phyloP scores from a whole-genome alignment of 1,284 basidiomycete genomes.

The Grifola frondosa region DNA sequence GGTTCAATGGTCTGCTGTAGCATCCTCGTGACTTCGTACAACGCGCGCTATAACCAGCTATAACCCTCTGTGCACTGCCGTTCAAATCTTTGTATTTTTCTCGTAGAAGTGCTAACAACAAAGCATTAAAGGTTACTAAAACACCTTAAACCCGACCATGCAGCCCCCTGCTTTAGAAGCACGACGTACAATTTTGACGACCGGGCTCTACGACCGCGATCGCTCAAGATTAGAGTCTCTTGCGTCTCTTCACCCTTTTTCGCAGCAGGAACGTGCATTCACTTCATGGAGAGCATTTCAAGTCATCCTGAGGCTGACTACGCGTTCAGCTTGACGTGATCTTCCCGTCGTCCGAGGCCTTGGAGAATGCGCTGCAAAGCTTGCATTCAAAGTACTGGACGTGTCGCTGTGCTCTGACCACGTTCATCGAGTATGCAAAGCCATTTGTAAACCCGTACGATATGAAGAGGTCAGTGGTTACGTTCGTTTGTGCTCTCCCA shows the following conservation, averaged over 20 bases:
- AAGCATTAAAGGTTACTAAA: too few relatives aligned
- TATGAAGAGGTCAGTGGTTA: slow-evolving; percentile 19
- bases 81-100: too few relatives aligned
- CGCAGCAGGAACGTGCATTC: slow-evolving; percentile 18
- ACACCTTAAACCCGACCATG: too few relatives aligned
- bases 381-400: slow-evolving; percentile 44
- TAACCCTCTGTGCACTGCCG: too few relatives aligned
- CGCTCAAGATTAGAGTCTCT: too few relatives aligned
- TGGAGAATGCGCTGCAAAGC: slow-evolving; percentile 37
- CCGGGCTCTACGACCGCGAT: too few relatives aligned
- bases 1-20: too few relatives aligned
- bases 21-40: too few relatives aligned
- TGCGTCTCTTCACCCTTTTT: slow-evolving; percentile 22
- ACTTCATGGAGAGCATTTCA: neutral
- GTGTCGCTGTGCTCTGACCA: slow-evolving; percentile 40
- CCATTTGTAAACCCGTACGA: slow-evolving; percentile 22
- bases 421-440: slow-evolving; percentile 39
- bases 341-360: slow-evolving; percentile 40
- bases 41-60: too few relatives aligned
- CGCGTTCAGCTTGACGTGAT: slow-evolving; percentile 52
- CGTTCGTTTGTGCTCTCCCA: neutral
- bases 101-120: too few relatives aligned
- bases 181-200: too few relatives aligned
- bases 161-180: too few relatives aligned
- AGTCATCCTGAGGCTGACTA: neutral